phyloP scores from a whole-genome alignment of 2,329 filamentous ascomycete genomes.

The Nothophoma quercina region DNA sequence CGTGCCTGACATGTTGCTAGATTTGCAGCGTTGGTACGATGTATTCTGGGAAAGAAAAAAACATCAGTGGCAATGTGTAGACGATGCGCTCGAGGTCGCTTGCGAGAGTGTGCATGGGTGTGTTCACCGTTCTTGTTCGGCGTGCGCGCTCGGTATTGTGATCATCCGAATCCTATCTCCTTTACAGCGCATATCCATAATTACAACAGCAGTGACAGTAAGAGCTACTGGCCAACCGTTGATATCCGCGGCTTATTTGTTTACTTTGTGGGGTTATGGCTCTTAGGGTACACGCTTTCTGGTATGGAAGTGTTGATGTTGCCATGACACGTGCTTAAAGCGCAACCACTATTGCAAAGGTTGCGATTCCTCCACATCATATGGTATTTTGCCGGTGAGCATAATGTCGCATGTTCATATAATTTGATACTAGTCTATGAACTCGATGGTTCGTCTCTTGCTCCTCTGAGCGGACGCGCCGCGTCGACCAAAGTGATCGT shows the following conservation, averaged over 20 bases:
- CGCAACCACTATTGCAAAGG: not conserved
- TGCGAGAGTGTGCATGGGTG: too few species aligned
- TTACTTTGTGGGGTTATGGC: not conserved
- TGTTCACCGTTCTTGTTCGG: not conserved
- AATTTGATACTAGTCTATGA: too few species aligned
- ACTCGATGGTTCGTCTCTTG: too few species aligned
- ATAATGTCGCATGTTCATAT: not conserved
- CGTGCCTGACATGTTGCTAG: not conserved
- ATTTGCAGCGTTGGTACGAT: too few species aligned
- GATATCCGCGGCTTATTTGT: not conserved
- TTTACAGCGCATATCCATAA: not conserved
- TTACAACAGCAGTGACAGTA: not conserved
- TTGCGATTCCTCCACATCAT: not conserved
- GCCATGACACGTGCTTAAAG: not conserved
- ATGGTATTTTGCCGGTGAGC: not conserved
- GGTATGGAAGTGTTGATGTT: not conserved
- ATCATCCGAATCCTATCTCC: not conserved
- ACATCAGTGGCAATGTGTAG: not conserved
- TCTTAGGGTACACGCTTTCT: not conserved
- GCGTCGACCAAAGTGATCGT: not conserved
- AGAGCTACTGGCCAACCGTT: not conserved
- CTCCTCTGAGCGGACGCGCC: not conserved
- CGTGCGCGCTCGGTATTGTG: not conserved
- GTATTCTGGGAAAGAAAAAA: too few species aligned
- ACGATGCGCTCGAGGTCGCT: not conserved